These are phyloP conservation scores for Chytridiales sp. DNA, from an alignment of 371 early-diverging fungal species.

Conservation along the genomic window DNA sequence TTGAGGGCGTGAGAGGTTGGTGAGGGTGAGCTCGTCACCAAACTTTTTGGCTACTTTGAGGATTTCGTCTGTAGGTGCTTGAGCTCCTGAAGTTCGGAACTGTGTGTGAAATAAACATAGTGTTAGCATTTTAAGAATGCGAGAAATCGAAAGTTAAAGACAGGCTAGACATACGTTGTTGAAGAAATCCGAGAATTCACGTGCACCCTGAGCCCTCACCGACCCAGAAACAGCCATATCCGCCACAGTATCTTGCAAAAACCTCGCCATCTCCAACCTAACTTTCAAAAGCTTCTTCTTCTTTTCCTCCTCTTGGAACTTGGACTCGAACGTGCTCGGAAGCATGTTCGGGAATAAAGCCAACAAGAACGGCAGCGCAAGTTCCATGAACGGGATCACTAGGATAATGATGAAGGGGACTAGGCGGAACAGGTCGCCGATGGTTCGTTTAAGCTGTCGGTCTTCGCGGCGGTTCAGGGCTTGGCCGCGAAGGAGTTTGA, in stretches of 20 bases:
- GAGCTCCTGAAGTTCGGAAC: constrained; percentile 85
- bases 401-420: constrained; percentile 92
- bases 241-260: constrained; percentile 92
- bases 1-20: constrained; percentile 91
- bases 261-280: constrained; percentile 90
- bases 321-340: constrained; percentile 93
- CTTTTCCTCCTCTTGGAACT: constrained; percentile 90
- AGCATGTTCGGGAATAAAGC: constrained; percentile 96
- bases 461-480: constrained; percentile 86
- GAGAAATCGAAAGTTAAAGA: background rate
- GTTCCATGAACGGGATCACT: constrained; percentile 92
- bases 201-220: constrained; percentile 59
- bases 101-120: constrained; percentile 32
- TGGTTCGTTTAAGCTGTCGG: constrained; percentile 85
- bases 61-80: constrained; percentile 78
- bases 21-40: constrained; percentile 89
- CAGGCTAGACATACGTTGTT: constrained; percentile 56
- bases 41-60: constrained; percentile 82
- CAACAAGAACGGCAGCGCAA: constrained; percentile 86
- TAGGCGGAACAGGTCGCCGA: constrained; percentile 82
- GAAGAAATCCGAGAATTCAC: constrained; percentile 81
- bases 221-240: constrained; percentile 73
- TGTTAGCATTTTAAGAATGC: too few species aligned
- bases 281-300: constrained; percentile 82
- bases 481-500: constrained; percentile 73